Percentiles rank a stretch among this genome's conserved stretches.
These are phyloP conservation scores for Phymatotrichopsis omnivora DNA, from an alignment of 2,329 filamentous ascomycete species.

Conservation along the genomic window DNA sequence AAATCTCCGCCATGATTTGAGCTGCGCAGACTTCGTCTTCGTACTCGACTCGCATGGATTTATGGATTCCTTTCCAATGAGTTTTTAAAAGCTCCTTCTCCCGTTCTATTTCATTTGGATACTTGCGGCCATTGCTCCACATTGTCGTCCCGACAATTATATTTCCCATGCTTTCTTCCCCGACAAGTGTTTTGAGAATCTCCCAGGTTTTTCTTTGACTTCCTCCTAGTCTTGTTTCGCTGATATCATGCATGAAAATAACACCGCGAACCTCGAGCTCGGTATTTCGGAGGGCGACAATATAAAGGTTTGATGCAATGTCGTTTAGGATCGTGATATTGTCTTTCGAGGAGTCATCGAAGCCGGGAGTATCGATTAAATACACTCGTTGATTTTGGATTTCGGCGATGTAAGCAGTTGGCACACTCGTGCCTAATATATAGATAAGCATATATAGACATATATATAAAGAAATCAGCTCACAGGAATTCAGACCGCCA, in stretches of 20 bases:
- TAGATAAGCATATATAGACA: conserved; percentile 2
- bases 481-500: conserved; percentile 7
- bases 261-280: conserved; percentile 8
- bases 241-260: conserved; percentile 17
- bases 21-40: conserved; percentile 2
- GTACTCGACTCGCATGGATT: not conserved
- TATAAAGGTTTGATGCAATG: conserved; percentile 9
- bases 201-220: conserved; percentile 16
- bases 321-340: conserved; percentile 26
- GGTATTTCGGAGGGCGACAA: conserved; percentile 2
- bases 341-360: conserved; percentile 25
- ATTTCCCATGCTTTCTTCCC: conserved; percentile 11
- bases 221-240: conserved; percentile 7
- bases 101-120: not conserved
- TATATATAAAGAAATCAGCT: not conserved
- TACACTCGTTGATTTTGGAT: conserved; percentile 17
- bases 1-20: conserved; percentile 10
- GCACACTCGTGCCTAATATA: conserved; percentile 18
- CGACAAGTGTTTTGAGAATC: conserved; percentile 13
- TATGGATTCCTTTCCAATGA: conserved; percentile 9
- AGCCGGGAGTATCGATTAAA: conserved; percentile 27
- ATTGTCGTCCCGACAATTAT: conserved; percentile 16
- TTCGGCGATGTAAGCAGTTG: conserved; percentile 17
- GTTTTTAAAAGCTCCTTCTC: conserved; percentile 4
- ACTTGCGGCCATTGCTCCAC: conserved; percentile 7